phyloP scores from a whole-genome alignment of 2,329 filamentous ascomycete species.

The Reticulascus tulasneorum region DNA sequence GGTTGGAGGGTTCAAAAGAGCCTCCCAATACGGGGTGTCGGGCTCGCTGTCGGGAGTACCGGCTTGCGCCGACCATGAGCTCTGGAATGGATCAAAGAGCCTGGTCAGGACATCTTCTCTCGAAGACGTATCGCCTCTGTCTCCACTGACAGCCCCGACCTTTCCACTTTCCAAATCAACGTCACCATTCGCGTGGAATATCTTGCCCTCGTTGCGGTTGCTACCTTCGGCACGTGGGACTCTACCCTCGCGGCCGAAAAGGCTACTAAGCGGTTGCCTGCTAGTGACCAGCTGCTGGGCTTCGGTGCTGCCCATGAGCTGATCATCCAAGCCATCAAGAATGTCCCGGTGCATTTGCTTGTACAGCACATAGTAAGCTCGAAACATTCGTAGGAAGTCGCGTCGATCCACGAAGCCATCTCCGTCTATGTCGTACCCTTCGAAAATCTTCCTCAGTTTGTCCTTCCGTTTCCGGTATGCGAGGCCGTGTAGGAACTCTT shows the following conservation, averaged over 20 bases:
- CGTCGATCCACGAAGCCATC: conserved; percentile 82
- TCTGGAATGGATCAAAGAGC: conserved; percentile 36
- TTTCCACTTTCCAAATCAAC: conserved; percentile 59
- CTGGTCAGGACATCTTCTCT: conserved; percentile 58
- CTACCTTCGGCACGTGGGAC: conserved; percentile 61
- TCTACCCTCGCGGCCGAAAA: conserved; percentile 68
- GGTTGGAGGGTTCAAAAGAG: conserved; percentile 41
- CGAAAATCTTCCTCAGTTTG: conserved; percentile 70
- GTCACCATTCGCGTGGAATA: conserved; percentile 58
- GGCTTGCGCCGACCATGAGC: conserved; percentile 20
- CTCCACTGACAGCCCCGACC: conserved; percentile 52
- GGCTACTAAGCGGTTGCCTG: conserved; percentile 69
- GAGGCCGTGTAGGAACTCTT: conserved; percentile 83
- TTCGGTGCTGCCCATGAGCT: conserved; percentile 70
- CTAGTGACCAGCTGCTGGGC: conserved; percentile 72
- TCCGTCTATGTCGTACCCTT: conserved; percentile 84
- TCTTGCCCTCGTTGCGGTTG: conserved; percentile 64
- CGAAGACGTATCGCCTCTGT: conserved; percentile 56
- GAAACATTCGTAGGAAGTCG: conserved; percentile 88
- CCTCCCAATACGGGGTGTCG: conserved; percentile 37
- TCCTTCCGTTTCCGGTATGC: conserved; percentile 66
- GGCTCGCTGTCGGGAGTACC: conserved; percentile 23
- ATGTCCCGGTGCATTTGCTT: conserved; percentile 87
- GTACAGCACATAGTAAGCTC: conserved; percentile 86
- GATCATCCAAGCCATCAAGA: conserved; percentile 71